Percentiles rank a stretch among this genome's conserved stretches.
Conservation (phyloP, 306 rosid genomes). For the Castanea mollissima region DNA sequence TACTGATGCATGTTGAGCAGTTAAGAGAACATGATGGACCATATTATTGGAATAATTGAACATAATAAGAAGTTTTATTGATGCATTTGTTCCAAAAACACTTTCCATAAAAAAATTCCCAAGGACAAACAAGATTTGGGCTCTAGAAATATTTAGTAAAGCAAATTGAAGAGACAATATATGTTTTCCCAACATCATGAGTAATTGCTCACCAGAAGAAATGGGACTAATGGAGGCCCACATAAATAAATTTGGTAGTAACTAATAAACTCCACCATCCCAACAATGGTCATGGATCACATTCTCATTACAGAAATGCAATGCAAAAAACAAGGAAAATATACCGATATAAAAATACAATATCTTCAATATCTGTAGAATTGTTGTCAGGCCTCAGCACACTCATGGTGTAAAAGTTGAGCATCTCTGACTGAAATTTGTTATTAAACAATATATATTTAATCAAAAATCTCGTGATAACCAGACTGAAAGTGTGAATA, state of each 20-base stretch:
- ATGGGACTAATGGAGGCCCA: conserved; percentile 12
- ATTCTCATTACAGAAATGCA: not conserved
- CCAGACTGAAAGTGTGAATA: conserved; percentile 12
- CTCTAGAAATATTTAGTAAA: not conserved
- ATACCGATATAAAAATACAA: conserved; percentile 84
- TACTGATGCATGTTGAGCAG: not conserved
- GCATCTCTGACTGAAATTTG: conserved; percentile 67
- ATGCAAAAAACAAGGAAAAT: conserved; percentile 15
- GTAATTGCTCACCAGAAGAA: not conserved
- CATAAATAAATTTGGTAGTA: conserved; percentile 11
- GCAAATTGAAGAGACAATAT: not conserved
- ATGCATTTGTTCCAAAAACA: not conserved
- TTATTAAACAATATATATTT: not conserved
- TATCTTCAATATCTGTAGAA: conserved; percentile 56
- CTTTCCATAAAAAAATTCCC: not conserved
- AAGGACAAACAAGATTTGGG: not conserved
- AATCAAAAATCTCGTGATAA: conserved; percentile 11
- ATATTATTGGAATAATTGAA: not conserved
- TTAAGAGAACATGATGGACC: conserved; percentile 2
- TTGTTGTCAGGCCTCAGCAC: conserved; percentile 72
- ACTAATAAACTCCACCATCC: conserved; percentile 5
- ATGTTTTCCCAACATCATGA: not conserved
- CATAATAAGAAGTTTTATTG: not conserved
- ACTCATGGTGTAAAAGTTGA: conserved; percentile 82
- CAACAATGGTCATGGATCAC: conserved; percentile 20